phyloP scores from a whole-genome alignment of 495 filamentous ascomycete species.

The Ramalina peruviana region DNA sequence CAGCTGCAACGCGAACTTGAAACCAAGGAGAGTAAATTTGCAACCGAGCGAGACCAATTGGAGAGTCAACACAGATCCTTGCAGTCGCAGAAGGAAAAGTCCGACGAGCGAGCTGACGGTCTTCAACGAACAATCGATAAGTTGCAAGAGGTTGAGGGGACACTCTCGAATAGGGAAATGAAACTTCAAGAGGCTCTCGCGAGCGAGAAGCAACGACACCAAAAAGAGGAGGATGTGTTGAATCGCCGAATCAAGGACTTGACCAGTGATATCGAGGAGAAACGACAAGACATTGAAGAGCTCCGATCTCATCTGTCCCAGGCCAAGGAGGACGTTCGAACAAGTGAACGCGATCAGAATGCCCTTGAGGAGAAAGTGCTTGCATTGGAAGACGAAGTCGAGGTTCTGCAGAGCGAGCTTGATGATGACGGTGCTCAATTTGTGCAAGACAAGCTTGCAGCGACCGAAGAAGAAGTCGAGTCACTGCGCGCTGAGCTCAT shows the following conservation, averaged over 20 bases:
- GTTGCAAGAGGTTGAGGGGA: conserved; percentile 53
- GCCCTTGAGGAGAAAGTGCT: conserved; percentile 52
- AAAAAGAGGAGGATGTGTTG: conserved; percentile 40
- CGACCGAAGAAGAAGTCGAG: conserved; percentile 34
- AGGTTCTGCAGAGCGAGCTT: conserved; percentile 56
- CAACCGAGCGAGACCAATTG: conserved; percentile 59
- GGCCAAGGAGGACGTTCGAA: conserved; percentile 52
- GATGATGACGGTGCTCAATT: conserved; percentile 57
- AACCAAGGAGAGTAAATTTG: conserved; percentile 56
- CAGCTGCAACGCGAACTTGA: conserved; percentile 57
- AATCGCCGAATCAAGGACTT: conserved; percentile 43
- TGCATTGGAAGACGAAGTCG: conserved; percentile 67
- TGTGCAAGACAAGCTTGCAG: conserved; percentile 39
- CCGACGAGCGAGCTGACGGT: conserved; percentile 54
- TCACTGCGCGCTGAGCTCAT: conserved; percentile 35
- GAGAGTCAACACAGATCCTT: conserved; percentile 48
- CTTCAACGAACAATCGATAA: conserved; percentile 59
- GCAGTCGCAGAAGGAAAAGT: conserved; percentile 49
- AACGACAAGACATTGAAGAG: conserved; percentile 38
- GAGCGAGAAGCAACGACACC: conserved; percentile 43
- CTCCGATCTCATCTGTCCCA: conserved; percentile 43
- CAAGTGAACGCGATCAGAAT: conserved; percentile 49
- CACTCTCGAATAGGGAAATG: conserved; percentile 46
- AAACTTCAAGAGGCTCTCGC: conserved; percentile 50
- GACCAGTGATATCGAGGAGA: conserved; percentile 39